Evolutionary conservation across 768 basidiomycete genomes (phyloP), one percentile per base, ranked within the genome.

Genomic region (Leccinellum luteum): DNA sequence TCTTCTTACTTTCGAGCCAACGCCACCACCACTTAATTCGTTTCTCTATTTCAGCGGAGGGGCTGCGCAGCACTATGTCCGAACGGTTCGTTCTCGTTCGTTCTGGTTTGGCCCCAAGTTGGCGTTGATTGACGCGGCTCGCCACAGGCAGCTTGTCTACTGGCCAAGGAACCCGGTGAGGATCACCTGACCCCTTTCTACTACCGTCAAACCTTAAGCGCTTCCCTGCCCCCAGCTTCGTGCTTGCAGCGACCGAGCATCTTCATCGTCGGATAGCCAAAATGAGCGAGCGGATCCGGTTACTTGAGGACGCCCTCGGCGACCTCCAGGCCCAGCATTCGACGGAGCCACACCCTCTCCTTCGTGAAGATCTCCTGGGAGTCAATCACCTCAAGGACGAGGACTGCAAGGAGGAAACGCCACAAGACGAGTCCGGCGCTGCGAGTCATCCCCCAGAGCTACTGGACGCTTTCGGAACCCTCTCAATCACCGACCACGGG

Each of bases 61-160:
- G 86, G 87, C 27, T 89, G 88, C 66, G 81, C 82, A 32, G 79
- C 85, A 2, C 66, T 90, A 21, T 90, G 88, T 71, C 88, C 88
- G 6, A 89, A 88, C 65, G 88, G 87, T 82, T 54, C 60, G 78
- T 71, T 21, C 61, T 53, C 60, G 78, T 65, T 45, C 58, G 52
- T 27, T 64, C 52, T 21, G 47, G 30, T 28, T n/a, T 9, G 6
- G 19, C 27, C 19, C 48, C n/a, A n/a, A n/a, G n/a, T 23, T 6
- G 47, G 28, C 31, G 28, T 31, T 56, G 41, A 35, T 55, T 34
- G 57, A 14, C 51, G n/a, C n/a, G 53, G 48, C 31, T 6, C 49
- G 38, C 44, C 53, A 60, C 58, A 87, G 86, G 86, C 23, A 87
- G 85, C 64, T 75, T 90, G n/a, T 81, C 87, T 0, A 89, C 88